These are phyloP conservation scores for Saccharomycopsis babjevae DNA, from an alignment of 805 yeast species.

Conservation along the genomic window DNA sequence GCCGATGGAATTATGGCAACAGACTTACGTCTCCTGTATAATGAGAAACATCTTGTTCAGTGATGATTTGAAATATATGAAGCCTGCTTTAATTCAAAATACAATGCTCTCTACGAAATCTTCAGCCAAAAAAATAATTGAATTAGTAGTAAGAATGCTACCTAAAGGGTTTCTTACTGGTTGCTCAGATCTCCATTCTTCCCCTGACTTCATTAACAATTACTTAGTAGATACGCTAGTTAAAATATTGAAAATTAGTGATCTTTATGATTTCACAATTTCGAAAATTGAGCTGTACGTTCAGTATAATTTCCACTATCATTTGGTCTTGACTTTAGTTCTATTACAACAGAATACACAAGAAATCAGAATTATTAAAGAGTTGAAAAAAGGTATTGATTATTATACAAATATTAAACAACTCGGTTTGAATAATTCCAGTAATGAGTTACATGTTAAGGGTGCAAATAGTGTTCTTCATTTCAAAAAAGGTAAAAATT, in stretches of 20 bases:
- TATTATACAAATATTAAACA: not conserved
- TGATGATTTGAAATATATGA: slow-evolving; percentile 43
- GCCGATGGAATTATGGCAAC: slow-evolving; percentile 41
- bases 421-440: not conserved
- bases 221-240: slow-evolving; percentile 41
- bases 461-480: not conserved
- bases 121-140: slow-evolving; percentile 29
- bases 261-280: slow-evolving; percentile 32
- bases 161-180: slow-evolving; percentile 42
- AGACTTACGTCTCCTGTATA: slow-evolving; percentile 46
- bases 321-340: slow-evolving; percentile 9
- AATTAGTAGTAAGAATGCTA: slow-evolving; percentile 33
- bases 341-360: slow-evolving; percentile 3
- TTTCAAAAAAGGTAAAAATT: slow-evolving; percentile 10
- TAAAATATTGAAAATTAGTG: slow-evolving; percentile 31
- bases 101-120: slow-evolving; percentile 31
- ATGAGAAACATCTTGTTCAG: slow-evolving; percentile 45
- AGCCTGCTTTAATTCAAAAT: slow-evolving; percentile 49
- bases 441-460: not conserved
- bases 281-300: slow-evolving; percentile 25
- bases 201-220: slow-evolving; percentile 35
- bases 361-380: slow-evolving; percentile 13
- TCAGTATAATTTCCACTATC: slow-evolving; percentile 13
- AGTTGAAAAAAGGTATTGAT: slow-evolving; percentile 11
- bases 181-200: slow-evolving; percentile 26